Evolutionary conservation across 2,329 filamentous ascomycete genomes (phyloP).

Genomic region (Alternaria hordeiaustralica): DNA sequence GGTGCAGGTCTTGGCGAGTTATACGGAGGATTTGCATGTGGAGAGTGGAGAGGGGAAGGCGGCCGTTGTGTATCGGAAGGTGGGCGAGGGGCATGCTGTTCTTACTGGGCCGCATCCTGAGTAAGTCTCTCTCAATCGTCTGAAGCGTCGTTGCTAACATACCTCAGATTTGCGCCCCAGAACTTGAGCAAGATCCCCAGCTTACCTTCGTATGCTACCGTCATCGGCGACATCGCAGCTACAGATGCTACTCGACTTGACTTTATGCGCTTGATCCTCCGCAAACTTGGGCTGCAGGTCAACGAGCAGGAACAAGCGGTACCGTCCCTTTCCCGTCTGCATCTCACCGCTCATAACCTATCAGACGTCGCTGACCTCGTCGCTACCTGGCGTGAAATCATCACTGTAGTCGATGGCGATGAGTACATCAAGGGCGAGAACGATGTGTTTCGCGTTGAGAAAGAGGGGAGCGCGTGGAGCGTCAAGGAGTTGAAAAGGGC

Average conservation of each 20-base stretch:
- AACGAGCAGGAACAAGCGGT: constrained; percentile 71
- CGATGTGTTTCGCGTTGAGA: constrained; percentile 82
- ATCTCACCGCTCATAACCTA: constrained; percentile 75
- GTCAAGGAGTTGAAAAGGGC: constrained; percentile 42
- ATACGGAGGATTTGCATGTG: constrained; percentile 75
- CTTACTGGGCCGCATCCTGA: constrained; percentile 92
- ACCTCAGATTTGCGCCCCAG: constrained; percentile 74
- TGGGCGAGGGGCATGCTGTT: constrained; percentile 80
- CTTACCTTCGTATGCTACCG: constrained; percentile 70
- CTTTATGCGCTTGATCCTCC: constrained; percentile 81
- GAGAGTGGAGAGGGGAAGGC: constrained; percentile 76
- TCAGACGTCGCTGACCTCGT: constrained; percentile 72
- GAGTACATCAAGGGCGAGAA: constrained; percentile 80
- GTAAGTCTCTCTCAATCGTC: constrained; percentile 57
- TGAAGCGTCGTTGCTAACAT: not conserved
- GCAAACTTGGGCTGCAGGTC: constrained; percentile 81
- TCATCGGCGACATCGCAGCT: constrained; percentile 70
- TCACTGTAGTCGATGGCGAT: constrained; percentile 68
- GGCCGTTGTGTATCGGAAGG: constrained; percentile 81
- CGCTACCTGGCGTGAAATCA: constrained; percentile 69
- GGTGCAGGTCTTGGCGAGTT: constrained; percentile 83
- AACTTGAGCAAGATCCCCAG: constrained; percentile 75
- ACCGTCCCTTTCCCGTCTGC: constrained; percentile 80
- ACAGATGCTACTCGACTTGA: constrained; percentile 73
- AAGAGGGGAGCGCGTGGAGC: constrained; percentile 59